phyloP scores from a whole-genome alignment of 169 alveolate genomes.

The Plasmodium sp. region DNA sequence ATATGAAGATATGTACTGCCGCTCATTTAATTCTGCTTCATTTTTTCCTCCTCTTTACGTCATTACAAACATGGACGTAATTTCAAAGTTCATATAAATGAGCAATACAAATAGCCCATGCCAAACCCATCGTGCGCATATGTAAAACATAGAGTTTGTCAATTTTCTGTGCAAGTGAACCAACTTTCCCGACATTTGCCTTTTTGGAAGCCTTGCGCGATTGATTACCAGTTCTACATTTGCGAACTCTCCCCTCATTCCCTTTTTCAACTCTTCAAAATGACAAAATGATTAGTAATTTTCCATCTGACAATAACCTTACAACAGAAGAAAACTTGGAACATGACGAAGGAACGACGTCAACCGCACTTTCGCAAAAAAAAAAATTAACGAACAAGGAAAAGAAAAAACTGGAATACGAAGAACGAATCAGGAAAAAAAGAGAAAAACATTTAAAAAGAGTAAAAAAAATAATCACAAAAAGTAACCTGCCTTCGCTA shows the following conservation, averaged over 20 bases:
- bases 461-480: slow-evolving; percentile 53
- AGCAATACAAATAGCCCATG: background rate
- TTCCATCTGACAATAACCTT: background rate
- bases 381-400: slow-evolving; percentile 45
- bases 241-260: background rate
- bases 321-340: background rate
- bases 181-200: background rate
- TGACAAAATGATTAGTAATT: background rate
- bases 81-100: background rate
- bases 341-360: background rate
- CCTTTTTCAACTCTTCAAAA: background rate
- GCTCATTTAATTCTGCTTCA: background rate
- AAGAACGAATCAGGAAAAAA: slow-evolving; percentile 55
- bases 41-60: background rate
- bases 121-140: background rate
- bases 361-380: background rate
- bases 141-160: background rate
- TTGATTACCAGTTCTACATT: background rate
- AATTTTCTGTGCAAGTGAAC: background rate
- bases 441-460: slow-evolving; percentile 59
- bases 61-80: background rate
- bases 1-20: background rate
- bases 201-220: background rate
- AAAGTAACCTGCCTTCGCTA: slow-evolving; percentile 26
- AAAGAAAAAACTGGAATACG: slow-evolving; percentile 42